Percentiles rank a stretch among this genome's conserved stretches.
Conservation (phyloP, 805 yeast species). For the Candida insectorum region DNA sequence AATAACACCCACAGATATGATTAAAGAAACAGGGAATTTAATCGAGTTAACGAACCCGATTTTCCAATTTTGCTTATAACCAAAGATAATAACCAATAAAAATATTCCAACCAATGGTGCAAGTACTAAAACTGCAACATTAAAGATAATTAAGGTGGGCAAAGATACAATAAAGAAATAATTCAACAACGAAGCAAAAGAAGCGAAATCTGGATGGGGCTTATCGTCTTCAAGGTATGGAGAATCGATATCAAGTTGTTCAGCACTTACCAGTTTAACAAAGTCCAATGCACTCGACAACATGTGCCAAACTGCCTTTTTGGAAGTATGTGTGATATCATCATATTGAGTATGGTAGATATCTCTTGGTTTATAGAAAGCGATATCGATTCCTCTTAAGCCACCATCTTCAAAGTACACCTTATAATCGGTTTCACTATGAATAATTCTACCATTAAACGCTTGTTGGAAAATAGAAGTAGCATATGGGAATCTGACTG, state of each 20-base stretch:
- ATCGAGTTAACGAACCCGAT: constrained; percentile 34
- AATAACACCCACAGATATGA: constrained; percentile 37
- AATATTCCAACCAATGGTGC: constrained; percentile 54
- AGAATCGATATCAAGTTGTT: constrained; percentile 30
- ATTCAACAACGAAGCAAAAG: constrained; percentile 65
- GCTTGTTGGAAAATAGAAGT: constrained; percentile 82
- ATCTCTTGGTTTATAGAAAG: constrained; percentile 82
- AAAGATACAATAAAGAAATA: constrained; percentile 54
- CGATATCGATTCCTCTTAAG: constrained; percentile 82
- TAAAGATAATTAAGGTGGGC: constrained; percentile 45
- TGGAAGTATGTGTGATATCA: constrained; percentile 58
- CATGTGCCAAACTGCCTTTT: constrained; percentile 83
- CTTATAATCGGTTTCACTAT: constrained; percentile 83
- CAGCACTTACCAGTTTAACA: constrained; percentile 36
- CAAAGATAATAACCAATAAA: constrained; percentile 46
- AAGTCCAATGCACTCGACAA: constrained; percentile 65
- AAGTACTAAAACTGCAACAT: constrained; percentile 48
- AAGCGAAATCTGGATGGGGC: constrained; percentile 37
- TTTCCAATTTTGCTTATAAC: constrained; percentile 46
- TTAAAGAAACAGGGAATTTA: constrained; percentile 59
- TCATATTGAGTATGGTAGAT: constrained; percentile 80
- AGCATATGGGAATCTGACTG: constrained; percentile 69
- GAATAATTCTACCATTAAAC: constrained; percentile 65
- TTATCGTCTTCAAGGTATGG: constrained; percentile 20
- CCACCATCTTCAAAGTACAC: constrained; percentile 62